These are phyloP conservation scores for Gigaspora rosea DNA, from an alignment of 192 early-diverging fungal genomes.

Conservation along the genomic window DNA sequence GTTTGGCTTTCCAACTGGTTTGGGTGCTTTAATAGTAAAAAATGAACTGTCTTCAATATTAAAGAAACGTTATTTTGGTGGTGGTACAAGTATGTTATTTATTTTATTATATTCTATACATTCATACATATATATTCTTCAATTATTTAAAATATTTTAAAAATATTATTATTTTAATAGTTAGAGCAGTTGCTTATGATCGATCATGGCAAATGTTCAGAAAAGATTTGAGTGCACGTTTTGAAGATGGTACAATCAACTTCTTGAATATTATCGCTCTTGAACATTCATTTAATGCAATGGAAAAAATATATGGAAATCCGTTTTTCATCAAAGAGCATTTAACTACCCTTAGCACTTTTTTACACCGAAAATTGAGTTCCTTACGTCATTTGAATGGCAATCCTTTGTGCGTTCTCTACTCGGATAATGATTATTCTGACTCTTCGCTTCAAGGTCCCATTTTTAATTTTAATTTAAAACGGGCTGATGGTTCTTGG, in stretches of 20 bases:
- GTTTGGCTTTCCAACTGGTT: constrained; percentile 83
- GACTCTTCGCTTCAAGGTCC: constrained; percentile 52
- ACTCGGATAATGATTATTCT: constrained; percentile 36
- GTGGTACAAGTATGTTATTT: constrained; percentile 56
- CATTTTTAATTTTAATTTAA: constrained; percentile 71
- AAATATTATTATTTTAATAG: neutral
- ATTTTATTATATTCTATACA: neutral
- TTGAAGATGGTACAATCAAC: constrained; percentile 81
- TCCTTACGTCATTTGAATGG: constrained; percentile 59
- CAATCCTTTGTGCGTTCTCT: constrained; percentile 43
- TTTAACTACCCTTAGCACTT: constrained; percentile 47
- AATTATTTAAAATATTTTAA: too few relatives aligned
- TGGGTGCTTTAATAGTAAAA: constrained; percentile 75
- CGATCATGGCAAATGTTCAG: constrained; percentile 55
- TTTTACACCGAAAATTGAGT: constrained; percentile 46
- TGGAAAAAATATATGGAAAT: constrained; percentile 44
- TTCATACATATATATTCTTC: too few relatives aligned
- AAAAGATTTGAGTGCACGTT: constrained; percentile 43
- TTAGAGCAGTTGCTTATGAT: neutral
- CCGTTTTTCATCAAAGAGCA: constrained; percentile 49
- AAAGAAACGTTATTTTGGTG: constrained; percentile 73
- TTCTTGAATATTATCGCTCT: constrained; percentile 74
- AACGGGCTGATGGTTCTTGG: constrained; percentile 47
- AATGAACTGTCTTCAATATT: constrained; percentile 49
- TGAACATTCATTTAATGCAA: constrained; percentile 65